Evolutionary conservation across 129 eudicot genomes (phyloP), one percentile per base, ranked within the genome.

Genomic region (Tanacetum coccineum): DNA sequence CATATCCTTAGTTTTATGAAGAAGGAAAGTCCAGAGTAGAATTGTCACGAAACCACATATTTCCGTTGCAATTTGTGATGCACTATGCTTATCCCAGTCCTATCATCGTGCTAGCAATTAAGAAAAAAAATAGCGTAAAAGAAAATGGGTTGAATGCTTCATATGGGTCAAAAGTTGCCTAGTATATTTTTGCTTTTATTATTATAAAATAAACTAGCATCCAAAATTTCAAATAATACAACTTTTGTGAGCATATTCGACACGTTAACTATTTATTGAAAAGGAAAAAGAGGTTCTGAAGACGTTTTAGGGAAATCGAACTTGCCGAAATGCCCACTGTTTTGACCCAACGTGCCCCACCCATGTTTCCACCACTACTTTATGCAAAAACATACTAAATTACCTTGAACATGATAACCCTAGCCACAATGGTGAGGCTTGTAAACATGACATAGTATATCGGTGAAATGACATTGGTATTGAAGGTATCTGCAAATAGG

Each of bases 321-420:
- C 22, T 20, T 4, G 44, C 22, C 12, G 42, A 66, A 48, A 65
- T n/a, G n/a, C n/a, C n/a, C n/a, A n/a, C n/a, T n/a, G n/a, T n/a
- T n/a, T n/a, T n/a, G n/a, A n/a, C n/a, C n/a, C n/a, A n/a, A n/a
- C n/a, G n/a, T 22, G 26, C 1, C 26, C 26, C 1, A 2, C 26
- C 26, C 59, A 49, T 66, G 26, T 22, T 66, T 8, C n/a, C 25
- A 65, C 21, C 15, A 46, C 45, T 65, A 65, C 47, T 49, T 26
- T 9, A 49, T 49, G 42, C 13, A 39, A 54, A 54, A 2, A 54
- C 52, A 54, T 39, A 19, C 14, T 6, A 0, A 71, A 66, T 80
- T 50, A 91, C 97, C 97, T 91, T 91, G 69, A 87, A 87, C 97
- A 91, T 91, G 74, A 91, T 91, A 69, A 88, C 74, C 72, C 98